Evolutionary conservation across 331 rosid species (phyloP).

Genomic region (Erythrophleum ivorense): DNA sequence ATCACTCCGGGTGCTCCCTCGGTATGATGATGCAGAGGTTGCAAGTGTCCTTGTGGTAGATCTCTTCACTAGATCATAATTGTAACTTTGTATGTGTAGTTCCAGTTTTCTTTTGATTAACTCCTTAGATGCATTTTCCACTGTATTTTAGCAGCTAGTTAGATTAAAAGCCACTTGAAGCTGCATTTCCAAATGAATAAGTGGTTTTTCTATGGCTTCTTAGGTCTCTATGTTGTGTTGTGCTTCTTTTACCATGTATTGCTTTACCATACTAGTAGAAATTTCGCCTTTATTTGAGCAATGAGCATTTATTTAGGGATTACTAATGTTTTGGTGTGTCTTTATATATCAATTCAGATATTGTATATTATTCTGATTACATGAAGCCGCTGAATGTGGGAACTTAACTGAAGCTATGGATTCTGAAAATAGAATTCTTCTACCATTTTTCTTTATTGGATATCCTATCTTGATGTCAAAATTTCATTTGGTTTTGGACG

Average conservation of each 20-base stretch:
- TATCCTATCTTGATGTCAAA: background rate
- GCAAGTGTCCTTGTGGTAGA: constrained; percentile 34
- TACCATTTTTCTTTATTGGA: background rate
- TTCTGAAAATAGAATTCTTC: background rate
- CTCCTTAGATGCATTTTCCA: constrained; percentile 10
- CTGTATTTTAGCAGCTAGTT: constrained; percentile 12
- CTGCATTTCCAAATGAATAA: constrained; percentile 38
- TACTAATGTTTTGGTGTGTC: background rate
- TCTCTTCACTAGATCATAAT: constrained; percentile 49
- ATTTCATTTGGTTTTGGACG: background rate
- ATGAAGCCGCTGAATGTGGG: background rate
- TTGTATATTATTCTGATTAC: background rate
- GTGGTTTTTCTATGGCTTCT: constrained; percentile 36
- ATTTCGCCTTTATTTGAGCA: background rate
- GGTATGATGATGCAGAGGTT: constrained; percentile 46
- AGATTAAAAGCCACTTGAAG: constrained; percentile 24
- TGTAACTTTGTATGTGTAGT: constrained; percentile 41
- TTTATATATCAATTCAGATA: background rate
- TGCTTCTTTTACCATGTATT: constrained; percentile 6
- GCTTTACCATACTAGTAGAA: background rate
- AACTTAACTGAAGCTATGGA: background rate
- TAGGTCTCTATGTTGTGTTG: constrained; percentile 36
- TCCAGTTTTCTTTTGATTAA: constrained; percentile 35
- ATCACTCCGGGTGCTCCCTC: constrained; percentile 45
- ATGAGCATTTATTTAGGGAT: background rate